A percentile compares a stretch with the other conserved stretches of the same genome.
phyloP scores from a whole-genome alignment of 192 early-diverging fungal genomes.

The Paraglomus brasilianum region DNA sequence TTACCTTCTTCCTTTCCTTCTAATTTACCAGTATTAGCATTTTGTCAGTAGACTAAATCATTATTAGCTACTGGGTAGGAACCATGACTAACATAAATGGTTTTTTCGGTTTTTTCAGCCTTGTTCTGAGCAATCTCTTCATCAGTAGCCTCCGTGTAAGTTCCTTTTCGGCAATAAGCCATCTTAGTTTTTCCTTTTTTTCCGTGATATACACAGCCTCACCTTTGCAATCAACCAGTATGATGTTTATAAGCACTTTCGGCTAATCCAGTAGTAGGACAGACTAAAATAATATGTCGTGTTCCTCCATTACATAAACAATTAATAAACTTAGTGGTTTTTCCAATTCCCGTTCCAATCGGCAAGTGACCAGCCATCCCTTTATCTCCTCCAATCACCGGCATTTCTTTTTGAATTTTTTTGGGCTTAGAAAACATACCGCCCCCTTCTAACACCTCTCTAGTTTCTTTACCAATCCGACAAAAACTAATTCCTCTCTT shows the following conservation, averaged over 20 bases:
- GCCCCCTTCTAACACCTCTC: neutral
- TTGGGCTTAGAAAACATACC: neutral
- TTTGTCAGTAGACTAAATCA: slow-evolving; percentile 1
- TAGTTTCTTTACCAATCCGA: neutral
- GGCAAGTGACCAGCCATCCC: neutral
- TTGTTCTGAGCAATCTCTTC: slow-evolving; percentile 6
- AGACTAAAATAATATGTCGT: slow-evolving; percentile 12
- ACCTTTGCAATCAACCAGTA: slow-evolving; percentile 2
- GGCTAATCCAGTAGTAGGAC: slow-evolving; percentile 11
- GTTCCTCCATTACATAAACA: neutral
- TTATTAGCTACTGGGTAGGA: slow-evolving; percentile 1
- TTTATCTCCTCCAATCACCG: slow-evolving; percentile 13
- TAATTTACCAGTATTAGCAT: neutral
- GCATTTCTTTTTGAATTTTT: neutral
- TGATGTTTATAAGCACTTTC: slow-evolving; percentile 15
- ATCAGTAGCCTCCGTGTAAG: neutral
- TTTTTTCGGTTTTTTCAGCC: neutral
- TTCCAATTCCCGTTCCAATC: slow-evolving; percentile 12
- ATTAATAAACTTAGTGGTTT: slow-evolving; percentile 13
- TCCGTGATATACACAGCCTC: slow-evolving; percentile 14
- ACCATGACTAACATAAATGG: neutral
- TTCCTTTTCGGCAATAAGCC: slow-evolving; percentile 3
- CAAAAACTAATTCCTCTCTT: neutral
- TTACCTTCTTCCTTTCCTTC: neutral
- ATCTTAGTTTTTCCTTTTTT: neutral